Conservation (phyloP, 2,329 filamentous ascomycete genomes). For the Trichoderma asperellum region DNA sequence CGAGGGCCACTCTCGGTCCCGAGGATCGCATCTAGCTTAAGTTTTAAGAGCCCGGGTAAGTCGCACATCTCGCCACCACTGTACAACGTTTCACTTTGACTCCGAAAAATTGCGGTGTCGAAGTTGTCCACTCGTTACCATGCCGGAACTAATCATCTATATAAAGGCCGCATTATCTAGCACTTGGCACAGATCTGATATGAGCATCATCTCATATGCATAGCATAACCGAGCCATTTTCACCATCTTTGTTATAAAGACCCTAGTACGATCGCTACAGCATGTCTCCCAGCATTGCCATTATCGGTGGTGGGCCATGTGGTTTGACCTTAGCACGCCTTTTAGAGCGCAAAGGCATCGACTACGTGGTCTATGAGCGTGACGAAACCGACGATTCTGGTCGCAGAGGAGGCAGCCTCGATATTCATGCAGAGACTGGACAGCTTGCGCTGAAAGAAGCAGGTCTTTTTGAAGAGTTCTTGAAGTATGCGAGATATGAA, state of each 20-base stretch:
- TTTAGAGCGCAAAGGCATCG: constrained; percentile 51
- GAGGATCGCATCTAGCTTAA: neutral
- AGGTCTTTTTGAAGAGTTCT: constrained; percentile 54
- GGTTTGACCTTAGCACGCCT: constrained; percentile 51
- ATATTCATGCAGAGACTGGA: constrained; percentile 57
- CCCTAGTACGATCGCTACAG: neutral
- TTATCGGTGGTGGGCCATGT: constrained; percentile 53
- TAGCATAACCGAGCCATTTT: neutral
- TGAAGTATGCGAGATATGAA: constrained; percentile 49
- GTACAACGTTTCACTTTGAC: neutral
- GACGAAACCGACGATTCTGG: constrained; percentile 47
- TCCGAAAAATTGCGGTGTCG: neutral
- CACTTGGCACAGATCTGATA: neutral
- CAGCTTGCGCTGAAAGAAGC: constrained; percentile 56
- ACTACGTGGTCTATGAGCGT: constrained; percentile 56
- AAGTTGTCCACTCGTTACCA: neutral
- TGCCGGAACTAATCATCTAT: neutral
- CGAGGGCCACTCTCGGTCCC: constrained; percentile 17
- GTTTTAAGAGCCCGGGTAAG: constrained; percentile 1
- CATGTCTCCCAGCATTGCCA: constrained; percentile 44
- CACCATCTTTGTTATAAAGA: no score
- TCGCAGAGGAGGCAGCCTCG: constrained; percentile 58
- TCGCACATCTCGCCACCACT: neutral
- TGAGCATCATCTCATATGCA: neutral
- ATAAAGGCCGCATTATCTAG: neutral